These are phyloP conservation scores for Trichoderma gracile DNA, from an alignment of 2,329 filamentous ascomycete genomes.

Conservation along the genomic window DNA sequence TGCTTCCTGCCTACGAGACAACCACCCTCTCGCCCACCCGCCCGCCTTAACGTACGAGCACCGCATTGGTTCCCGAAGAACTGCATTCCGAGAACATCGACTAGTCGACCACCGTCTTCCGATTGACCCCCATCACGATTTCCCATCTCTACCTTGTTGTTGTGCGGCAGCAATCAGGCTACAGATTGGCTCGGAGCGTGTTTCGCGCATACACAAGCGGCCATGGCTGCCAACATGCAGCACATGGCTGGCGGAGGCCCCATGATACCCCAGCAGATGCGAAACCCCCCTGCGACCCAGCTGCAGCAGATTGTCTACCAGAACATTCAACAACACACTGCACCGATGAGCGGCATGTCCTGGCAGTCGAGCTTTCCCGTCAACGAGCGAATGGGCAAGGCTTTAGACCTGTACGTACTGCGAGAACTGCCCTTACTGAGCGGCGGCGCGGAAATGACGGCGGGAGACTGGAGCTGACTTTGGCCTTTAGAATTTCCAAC, in stretches of 20 bases:
- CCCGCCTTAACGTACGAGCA: neutral
- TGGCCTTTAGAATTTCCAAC: constrained; percentile 50
- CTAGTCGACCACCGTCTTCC: neutral
- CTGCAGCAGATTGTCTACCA: constrained; percentile 46
- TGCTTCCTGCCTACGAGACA: constrained; percentile 28
- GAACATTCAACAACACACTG: constrained; percentile 41
- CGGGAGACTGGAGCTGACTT: neutral
- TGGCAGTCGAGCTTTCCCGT: constrained; percentile 46
- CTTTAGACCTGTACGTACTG: constrained; percentile 45
- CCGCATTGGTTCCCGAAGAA: neutral
- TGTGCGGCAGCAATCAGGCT: neutral
- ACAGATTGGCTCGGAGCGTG: constrained; percentile 30
- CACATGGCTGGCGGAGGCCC: constrained; percentile 54
- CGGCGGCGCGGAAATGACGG: too few species aligned
- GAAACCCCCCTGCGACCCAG: constrained; percentile 36
- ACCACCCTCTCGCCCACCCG: neutral
- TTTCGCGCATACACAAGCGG: constrained; percentile 39
- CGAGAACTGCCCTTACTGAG: neutral
- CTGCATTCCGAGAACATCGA: neutral
- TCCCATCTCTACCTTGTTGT: neutral
- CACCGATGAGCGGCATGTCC: constrained; percentile 35
- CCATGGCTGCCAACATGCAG: constrained; percentile 63
- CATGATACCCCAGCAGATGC: constrained; percentile 49
- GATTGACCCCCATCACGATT: neutral
- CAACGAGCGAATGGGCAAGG: constrained; percentile 46